phyloP scores from a whole-genome alignment of 1,284 basidiomycete genomes.

The Cronartium ribicola region DNA sequence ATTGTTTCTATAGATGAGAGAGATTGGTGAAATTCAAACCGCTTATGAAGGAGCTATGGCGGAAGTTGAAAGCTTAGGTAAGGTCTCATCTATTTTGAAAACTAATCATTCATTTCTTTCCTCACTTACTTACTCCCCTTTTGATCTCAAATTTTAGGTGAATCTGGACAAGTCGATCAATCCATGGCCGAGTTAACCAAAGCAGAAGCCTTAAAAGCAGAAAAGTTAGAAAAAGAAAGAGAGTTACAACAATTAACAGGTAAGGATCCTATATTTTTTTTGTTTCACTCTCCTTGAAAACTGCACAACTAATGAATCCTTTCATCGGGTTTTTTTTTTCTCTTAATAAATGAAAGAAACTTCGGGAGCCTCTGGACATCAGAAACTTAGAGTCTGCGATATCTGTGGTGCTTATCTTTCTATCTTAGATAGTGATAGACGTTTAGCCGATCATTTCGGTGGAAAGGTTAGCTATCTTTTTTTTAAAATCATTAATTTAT shows the following conservation, averaged over 20 bases:
- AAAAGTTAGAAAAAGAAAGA: constrained; percentile 94
- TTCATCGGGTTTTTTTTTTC: constrained; percentile 2
- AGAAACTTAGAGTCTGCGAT: constrained; percentile 98
- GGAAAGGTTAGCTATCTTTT: constrained; percentile 69
- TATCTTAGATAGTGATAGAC: constrained; percentile 94
- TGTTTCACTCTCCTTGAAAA: too few species aligned
- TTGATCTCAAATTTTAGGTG: constrained; percentile 59
- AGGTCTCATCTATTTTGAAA: constrained; percentile 47
- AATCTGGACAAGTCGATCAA: constrained; percentile 96
- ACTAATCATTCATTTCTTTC: constrained; percentile 42
- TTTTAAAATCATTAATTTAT: background rate
- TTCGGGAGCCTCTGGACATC: constrained; percentile 95
- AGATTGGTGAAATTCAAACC: constrained; percentile 98
- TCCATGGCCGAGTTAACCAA: constrained; percentile 95
- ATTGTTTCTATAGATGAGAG: constrained; percentile 71
- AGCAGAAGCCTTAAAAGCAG: constrained; percentile 92
- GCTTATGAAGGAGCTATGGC: constrained; percentile 97
- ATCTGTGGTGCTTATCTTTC: constrained; percentile 98
- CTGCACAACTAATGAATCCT: too few species aligned
- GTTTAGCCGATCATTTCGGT: constrained; percentile 98
- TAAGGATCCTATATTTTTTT: background rate
- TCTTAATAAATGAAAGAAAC: constrained; percentile 64
- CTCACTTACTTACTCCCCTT: background rate
- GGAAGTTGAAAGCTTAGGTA: constrained; percentile 91
- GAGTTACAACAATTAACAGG: constrained; percentile 86